A percentile compares a stretch with the other conserved stretches of the same genome.
These are phyloP conservation scores for Themeda triandra DNA, from an alignment of 176 grass and related monocot species.

Conservation along the genomic window DNA sequence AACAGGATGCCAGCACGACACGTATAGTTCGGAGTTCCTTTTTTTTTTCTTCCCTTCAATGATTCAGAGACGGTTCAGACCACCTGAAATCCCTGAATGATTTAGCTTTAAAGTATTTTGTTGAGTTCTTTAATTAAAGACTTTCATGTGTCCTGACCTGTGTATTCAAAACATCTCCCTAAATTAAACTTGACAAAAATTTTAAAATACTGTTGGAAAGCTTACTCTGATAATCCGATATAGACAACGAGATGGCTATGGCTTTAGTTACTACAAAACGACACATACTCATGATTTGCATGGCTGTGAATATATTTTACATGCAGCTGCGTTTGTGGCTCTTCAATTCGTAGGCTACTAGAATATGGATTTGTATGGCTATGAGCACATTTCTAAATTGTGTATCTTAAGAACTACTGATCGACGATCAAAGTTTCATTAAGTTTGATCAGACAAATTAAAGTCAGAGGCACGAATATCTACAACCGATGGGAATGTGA, in stretches of 20 bases:
- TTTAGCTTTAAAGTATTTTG: background rate
- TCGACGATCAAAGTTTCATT: background rate
- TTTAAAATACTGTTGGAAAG: background rate
- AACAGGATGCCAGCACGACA: too few species aligned
- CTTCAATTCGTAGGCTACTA: too few species aligned
- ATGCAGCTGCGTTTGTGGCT: background rate
- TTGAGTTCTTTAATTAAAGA: background rate
- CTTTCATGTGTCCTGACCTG: background rate
- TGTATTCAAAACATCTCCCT: background rate
- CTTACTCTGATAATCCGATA: too few species aligned
- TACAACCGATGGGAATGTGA: background rate
- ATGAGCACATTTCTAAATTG: background rate
- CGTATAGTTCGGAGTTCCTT: too few species aligned
- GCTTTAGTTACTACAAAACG: background rate
- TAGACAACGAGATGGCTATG: too few species aligned
- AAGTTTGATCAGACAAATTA: background rate
- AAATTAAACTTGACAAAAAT: background rate
- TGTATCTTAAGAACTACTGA: background rate
- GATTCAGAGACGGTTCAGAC: background rate
- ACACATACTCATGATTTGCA: background rate
- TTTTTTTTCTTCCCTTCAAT: too few species aligned
- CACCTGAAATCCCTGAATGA: background rate
- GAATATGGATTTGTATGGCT: background rate
- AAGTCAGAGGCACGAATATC: background rate
- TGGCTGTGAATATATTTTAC: background rate